Conservation (phyloP, 1,284 basidiomycete genomes). For the Cutaneotrichosporon sp. region DNA sequence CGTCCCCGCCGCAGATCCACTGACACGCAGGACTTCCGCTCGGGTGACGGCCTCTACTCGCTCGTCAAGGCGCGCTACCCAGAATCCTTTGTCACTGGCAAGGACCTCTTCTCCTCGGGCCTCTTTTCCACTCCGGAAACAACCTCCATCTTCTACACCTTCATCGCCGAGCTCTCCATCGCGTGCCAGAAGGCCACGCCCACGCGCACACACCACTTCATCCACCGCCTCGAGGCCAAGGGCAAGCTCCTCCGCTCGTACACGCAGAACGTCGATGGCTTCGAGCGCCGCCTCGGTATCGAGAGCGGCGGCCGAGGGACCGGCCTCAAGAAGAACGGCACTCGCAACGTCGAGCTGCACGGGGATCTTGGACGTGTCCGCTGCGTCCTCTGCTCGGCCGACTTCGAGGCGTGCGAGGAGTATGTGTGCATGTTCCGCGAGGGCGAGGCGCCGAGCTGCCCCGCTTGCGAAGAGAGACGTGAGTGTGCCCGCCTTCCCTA, state of each 20-base stretch:
- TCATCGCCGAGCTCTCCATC: slow-evolving; percentile 84
- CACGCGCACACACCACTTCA: slow-evolving; percentile 82
- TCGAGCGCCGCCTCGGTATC: slow-evolving; percentile 80
- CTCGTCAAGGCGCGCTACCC: slow-evolving; percentile 83
- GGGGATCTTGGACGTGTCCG: slow-evolving; percentile 86
- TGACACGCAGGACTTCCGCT: slow-evolving; percentile 75
- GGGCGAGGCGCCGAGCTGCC: slow-evolving; percentile 75
- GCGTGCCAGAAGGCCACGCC: slow-evolving; percentile 78
- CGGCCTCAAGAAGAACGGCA: slow-evolving; percentile 63
- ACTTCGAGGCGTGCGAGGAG: slow-evolving; percentile 66
- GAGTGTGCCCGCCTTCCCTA: slow-evolving; percentile 48
- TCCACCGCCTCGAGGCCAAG: slow-evolving; percentile 78
- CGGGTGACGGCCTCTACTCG: slow-evolving; percentile 81
- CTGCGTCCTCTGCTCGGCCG: slow-evolving; percentile 76
- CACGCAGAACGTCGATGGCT: slow-evolving; percentile 93
- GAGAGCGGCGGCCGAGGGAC: slow-evolving; percentile 61
- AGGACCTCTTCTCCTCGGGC: slow-evolving; percentile 85
- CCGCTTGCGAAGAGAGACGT: slow-evolving; percentile 77
- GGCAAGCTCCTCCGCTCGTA: slow-evolving; percentile 85
- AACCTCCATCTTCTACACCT: slow-evolving; percentile 87
- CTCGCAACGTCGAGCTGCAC: slow-evolving; percentile 86
- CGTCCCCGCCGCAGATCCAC: neutral
- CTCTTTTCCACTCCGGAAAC: slow-evolving; percentile 78
- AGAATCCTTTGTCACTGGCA: slow-evolving; percentile 77
- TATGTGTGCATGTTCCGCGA: slow-evolving; percentile 65